These are phyloP conservation scores for Crassisporium funariophilum DNA, from an alignment of 768 basidiomycete species.

Conservation along the genomic window DNA sequence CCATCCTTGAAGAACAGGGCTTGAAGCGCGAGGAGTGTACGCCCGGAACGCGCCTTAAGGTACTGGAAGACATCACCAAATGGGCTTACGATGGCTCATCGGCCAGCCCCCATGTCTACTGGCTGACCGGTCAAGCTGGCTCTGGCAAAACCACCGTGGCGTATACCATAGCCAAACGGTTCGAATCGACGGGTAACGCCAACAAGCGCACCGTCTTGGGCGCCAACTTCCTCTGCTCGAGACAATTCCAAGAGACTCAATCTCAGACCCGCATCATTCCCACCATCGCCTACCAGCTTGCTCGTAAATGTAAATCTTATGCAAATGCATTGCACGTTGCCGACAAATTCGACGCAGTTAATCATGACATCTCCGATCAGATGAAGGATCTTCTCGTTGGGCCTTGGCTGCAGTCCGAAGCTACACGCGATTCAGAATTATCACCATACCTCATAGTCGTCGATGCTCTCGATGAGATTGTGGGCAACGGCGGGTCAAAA, in stretches of 20 bases:
- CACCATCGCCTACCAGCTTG: not conserved
- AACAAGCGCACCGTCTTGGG: not conserved
- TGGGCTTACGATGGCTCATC: slow-evolving; percentile 8
- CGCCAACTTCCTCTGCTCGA: slow-evolving; percentile 1
- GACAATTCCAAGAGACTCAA: slow-evolving; percentile 1
- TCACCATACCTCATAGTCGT: slow-evolving; percentile 20
- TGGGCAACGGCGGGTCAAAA: slow-evolving; percentile 5
- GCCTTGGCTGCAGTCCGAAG: slow-evolving; percentile 18
- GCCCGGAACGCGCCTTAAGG: slow-evolving; percentile 8
- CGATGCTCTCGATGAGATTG: slow-evolving; percentile 27
- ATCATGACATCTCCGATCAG: slow-evolving; percentile 8
- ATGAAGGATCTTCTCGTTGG: slow-evolving; percentile 18
- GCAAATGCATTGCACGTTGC: not conserved
- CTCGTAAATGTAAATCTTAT: not conserved
- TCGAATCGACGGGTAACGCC: not conserved
- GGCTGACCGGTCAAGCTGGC: slow-evolving; percentile 13
- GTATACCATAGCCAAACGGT: slow-evolving; percentile 8
- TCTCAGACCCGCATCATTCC: not conserved
- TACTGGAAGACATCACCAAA: slow-evolving; percentile 7
- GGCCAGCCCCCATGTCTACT: slow-evolving; percentile 8
- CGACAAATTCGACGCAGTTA: not conserved
- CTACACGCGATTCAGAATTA: not conserved
- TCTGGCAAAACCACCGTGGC: slow-evolving; percentile 13
- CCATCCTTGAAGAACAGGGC: not conserved
- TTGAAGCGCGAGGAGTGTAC: slow-evolving; percentile 7